Evolutionary conservation across 192 early-diverging fungal genomes (phyloP).

Genomic region (Rhizophagus clarus): DNA sequence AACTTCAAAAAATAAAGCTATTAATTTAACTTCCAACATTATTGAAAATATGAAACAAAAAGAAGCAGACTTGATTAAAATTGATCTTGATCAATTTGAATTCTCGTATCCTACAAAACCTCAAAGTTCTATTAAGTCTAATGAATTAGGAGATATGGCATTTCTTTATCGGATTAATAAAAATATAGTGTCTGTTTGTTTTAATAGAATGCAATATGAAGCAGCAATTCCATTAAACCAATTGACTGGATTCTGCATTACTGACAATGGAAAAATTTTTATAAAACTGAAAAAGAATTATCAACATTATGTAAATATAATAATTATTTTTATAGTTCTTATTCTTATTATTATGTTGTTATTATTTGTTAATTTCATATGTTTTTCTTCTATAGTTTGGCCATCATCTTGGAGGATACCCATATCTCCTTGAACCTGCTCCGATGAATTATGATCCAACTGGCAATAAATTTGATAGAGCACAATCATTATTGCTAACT

Average conservation of each 20-base stretch:
- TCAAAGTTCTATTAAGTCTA: not conserved
- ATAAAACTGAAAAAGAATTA: not conserved
- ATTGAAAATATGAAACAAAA: not conserved
- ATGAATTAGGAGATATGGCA: not conserved
- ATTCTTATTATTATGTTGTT: not conserved
- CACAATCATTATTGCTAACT: not conserved
- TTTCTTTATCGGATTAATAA: not conserved
- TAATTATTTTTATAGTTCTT: not conserved
- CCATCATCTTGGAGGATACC: conserved; percentile 13
- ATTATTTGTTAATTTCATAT: not conserved
- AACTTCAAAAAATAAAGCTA: not conserved
- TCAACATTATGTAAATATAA: not conserved
- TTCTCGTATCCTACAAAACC: not conserved
- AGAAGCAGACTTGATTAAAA: not conserved
- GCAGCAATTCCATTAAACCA: conserved; percentile 2
- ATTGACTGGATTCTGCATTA: not conserved
- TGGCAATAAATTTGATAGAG: not conserved
- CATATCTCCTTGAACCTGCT: conserved; percentile 6
- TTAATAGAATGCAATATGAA: not conserved
- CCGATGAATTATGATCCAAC: not conserved
- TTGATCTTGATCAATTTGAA: conserved; percentile 1
- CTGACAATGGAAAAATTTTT: not conserved
- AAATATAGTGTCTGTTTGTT: not conserved
- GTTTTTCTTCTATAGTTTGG: not conserved
- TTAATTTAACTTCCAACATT: not conserved